Evolutionary conservation across 257 asterid species (phyloP), one percentile per base, ranked within the genome.

Genomic region (Orobanche coerulescens): DNA sequence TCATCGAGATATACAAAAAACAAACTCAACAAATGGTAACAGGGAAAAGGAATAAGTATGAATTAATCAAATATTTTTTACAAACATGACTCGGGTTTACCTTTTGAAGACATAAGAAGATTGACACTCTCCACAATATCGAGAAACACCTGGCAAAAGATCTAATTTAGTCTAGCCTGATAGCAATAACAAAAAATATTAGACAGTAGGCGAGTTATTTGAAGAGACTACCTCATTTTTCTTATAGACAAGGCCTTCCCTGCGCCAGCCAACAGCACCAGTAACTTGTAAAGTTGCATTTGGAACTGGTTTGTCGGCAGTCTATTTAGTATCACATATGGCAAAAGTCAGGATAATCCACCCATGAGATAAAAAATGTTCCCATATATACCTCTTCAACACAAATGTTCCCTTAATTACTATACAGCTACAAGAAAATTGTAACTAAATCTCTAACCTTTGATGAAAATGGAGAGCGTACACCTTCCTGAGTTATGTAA

Each of bases 201-300:
- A 58, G 12, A 59, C 16, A 69, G 24, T 26, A 55, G 31, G 28
- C 49, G 23, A 23, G 61, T 7, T 26, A 42, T 60, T 64, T 65
- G 31, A 62, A 68, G 59, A 65, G 58, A 12, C 57, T 26, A 92
- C 98, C 98, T 93, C 98, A 72, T 93, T 93, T 79, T 93, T 93
- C 84, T 93, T 93, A 70, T 93, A 93, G 23, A 68, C 81, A 62
- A 93, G 96, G 54, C 98, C 98, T 80, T 93, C 97, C 75, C 98
- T 84, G 36, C 97, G 94, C 98, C 98, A 93, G 55, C 98, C 98
- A 83, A 93, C 98, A 75, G 98, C 98, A 70, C 98, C 98, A 26
- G 98, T 89, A 71, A 89, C 98, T 83, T 89, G 98, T 62, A 93
- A 79, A 69, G 98, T 93, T 40, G 98, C 98, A 75, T 93, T 93